Evolutionary conservation across 148 eudicot species (phyloP), one percentile per base, ranked within the genome.

Genomic region (Gaultheria prostrata): DNA sequence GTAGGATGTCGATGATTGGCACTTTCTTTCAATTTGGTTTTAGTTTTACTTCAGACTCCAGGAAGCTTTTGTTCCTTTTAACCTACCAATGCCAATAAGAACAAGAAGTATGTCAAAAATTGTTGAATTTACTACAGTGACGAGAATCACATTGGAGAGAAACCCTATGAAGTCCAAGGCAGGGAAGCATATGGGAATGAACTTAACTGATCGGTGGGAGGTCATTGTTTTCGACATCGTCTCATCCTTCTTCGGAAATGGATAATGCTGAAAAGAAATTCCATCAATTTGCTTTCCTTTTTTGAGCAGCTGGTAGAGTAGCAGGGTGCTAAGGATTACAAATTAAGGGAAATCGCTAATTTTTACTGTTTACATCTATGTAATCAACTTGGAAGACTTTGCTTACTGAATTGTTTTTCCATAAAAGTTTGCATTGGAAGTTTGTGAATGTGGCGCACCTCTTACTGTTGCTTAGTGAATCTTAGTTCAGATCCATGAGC

Each of bases 401-500:
- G 26, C 7, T 20, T 20, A 1, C 65, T 59, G 65, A 21, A 8
- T 59, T 21, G 24, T 59, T 59, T 21, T 59, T 18, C 10, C 1
- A 1, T n/a, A 53, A 61, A 59, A 61, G 7, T 43, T 54, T 61
- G 21, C 33, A 80, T 5, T 20, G 49, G 14, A 13, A 21, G 61
- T n/a, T 57, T 28, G 59, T 18, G 21, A 80, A 57, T 61, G 20
- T 8, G 8, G 3, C 5, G 0, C 72, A 24, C 48, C 43, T 8
- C 53, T 80, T 61, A 39, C 28, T 61, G 30, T 35, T 21, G 78
- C 46, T 20, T 8, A 14, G 28, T 45, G 10, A 83, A 14, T 80
- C 59, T 43, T n/a, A 5, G 69, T 87, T 77, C 48, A 49, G 33
- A 30, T 51, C 21, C 57, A 71, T 82, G 28, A 35, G 59, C 51